Conservation (phyloP, 495 filamentous ascomycete species). For the Aspergillus saccharolyticus region DNA sequence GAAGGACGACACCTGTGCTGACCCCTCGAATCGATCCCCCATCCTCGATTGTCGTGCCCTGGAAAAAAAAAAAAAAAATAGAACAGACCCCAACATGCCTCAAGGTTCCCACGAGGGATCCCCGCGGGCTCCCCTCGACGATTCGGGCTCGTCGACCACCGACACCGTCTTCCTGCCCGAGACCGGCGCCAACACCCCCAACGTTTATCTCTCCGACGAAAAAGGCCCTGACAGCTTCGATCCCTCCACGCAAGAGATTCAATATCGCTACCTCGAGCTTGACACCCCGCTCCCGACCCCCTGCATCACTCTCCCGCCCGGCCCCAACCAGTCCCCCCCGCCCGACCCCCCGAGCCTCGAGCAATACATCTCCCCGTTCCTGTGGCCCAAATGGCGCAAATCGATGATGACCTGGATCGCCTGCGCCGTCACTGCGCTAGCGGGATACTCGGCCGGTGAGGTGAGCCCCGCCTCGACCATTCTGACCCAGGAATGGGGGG, state of each 20-base stretch:
- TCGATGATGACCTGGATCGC: constrained; percentile 67
- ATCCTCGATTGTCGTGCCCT: no score
- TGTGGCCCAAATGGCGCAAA: constrained; percentile 68
- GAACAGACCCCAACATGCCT: not conserved
- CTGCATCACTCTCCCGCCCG: constrained; percentile 32
- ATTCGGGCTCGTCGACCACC: constrained; percentile 7
- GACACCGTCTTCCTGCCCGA: constrained; percentile 7
- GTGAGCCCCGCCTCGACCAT: constrained; percentile 64
- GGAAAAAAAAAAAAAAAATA: no score
- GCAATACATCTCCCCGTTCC: constrained; percentile 64
- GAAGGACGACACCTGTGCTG: not conserved
- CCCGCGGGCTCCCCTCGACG: not conserved
- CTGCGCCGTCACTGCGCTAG: constrained; percentile 68
- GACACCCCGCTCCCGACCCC: constrained; percentile 61
- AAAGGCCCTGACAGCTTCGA: not conserved
- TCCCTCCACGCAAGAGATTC: constrained; percentile 39
- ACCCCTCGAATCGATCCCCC: no score
- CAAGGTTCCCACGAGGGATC: not conserved
- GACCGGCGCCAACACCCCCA: not conserved
- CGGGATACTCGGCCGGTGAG: constrained; percentile 77
- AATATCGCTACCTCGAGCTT: constrained; percentile 68
- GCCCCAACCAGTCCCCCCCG: constrained; percentile 35
- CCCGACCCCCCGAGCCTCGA: constrained; percentile 59
- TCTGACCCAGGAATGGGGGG: constrained; percentile 57
- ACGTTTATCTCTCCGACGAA: not conserved